Evolutionary conservation across 768 basidiomycete genomes (phyloP), one percentile per base, ranked within the genome.

Genomic region (Epithele typhae): DNA sequence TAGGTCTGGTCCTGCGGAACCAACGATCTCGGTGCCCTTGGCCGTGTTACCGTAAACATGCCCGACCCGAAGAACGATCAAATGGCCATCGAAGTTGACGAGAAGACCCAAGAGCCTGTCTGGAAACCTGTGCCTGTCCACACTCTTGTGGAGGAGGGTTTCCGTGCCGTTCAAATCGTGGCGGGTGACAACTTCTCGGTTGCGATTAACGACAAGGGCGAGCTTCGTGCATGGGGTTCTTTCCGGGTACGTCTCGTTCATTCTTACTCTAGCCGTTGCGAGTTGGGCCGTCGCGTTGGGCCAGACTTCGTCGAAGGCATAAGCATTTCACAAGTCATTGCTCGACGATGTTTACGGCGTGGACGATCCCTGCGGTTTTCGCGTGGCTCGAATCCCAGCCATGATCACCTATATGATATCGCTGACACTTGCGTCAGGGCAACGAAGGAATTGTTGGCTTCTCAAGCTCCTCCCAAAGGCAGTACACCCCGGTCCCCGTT

Each of bases 121-220:
- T 52, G 51, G 51, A 52, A 48, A 25, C 51, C 51, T 11, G 51
- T 84, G 58, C 83, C 85, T 12, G 60, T 90, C 12, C 76, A 84
- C 50, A 73, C 79, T 3, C 70, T 95, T 17, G 70, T 82, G 25
- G 82, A 87, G 41, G 84, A 91, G 56, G 76, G 78, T 12, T 97
- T 95, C 73, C 82, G 87, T 45, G 87, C 92, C 0, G 88, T 92
- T 4, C 75, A 78, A 48, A 75, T 92, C 49, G 83, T 82, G 33
- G 84, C 90, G 19, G 92, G 94, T 7, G 94, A 96, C 59, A 90
- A 82, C 52, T 84, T 93, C 53, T 87, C 85, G 54, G 87, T 92
- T 24, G 92, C 91, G 18, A 73, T 96, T 51, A 86, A 84, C 46
- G 72, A 76, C 36, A 70, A 84, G 40, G 94, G 94, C 39, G 84